Percentiles rank a stretch among this genome's conserved stretches.
phyloP scores from a whole-genome alignment of 805 yeast genomes.

The Wickerhamia fluorescens region DNA sequence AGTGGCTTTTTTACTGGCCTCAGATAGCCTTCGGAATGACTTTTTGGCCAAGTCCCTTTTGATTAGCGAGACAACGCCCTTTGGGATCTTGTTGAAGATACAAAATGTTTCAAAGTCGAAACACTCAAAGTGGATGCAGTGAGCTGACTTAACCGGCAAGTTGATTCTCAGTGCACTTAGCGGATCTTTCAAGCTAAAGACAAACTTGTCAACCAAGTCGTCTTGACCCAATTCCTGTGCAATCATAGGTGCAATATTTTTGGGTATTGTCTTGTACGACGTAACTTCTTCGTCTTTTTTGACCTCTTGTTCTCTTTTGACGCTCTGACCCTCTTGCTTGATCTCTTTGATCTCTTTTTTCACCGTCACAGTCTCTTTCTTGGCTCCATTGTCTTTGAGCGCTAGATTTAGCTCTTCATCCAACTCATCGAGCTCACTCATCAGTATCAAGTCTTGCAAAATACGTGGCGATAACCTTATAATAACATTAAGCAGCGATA shows the following conservation, averaged over 20 bases:
- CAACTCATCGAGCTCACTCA: no score
- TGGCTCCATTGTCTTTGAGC: not conserved
- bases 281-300: not conserved
- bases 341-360: constrained; percentile 3
- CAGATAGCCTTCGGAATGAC: not conserved
- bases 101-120: constrained; percentile 38
- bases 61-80: constrained; percentile 19
- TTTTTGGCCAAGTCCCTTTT: constrained; percentile 16
- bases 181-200: constrained; percentile 35
- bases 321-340: constrained; percentile 5
- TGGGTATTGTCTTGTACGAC: constrained; percentile 21
- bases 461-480: no score
- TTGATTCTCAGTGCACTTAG: constrained; percentile 30
- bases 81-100: constrained; percentile 27
- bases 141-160: constrained; percentile 32
- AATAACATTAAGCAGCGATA: no score
- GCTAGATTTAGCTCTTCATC: not conserved
- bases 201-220: constrained; percentile 29
- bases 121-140: constrained; percentile 37
- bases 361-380: not conserved
- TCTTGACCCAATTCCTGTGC: constrained; percentile 20
- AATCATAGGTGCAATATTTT: constrained; percentile 21
- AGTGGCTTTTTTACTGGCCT: not conserved
- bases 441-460: constrained; percentile 1
- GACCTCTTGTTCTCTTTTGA: constrained; percentile 2